Percentiles rank a stretch among this genome's conserved stretches.
These are phyloP conservation scores for Neobulgaria alba DNA, from an alignment of 2,329 filamentous ascomycete genomes.

Conservation along the genomic window DNA sequence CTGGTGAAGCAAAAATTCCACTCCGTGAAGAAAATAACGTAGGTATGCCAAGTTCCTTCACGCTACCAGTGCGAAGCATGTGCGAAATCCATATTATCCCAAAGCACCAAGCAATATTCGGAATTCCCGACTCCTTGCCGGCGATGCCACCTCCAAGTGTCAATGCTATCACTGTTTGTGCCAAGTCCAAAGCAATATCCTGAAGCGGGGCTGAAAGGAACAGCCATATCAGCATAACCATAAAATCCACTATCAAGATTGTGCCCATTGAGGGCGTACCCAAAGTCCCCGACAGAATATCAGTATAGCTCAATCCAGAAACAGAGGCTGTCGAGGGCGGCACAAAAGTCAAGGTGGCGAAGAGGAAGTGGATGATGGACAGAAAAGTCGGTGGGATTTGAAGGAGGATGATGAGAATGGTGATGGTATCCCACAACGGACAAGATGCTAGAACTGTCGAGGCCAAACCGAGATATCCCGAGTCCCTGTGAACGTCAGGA, in stretches of 20 bases:
- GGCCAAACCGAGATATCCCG: conserved; percentile 66
- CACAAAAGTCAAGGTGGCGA: conserved; percentile 87
- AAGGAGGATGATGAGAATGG: conserved; percentile 91
- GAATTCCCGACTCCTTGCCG: conserved; percentile 58
- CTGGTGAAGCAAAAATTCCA: conserved; percentile 20
- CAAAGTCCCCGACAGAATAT: conserved; percentile 82
- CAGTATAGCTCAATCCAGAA: conserved; percentile 63
- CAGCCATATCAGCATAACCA: conserved; percentile 78
- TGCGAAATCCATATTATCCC: conserved; percentile 46
- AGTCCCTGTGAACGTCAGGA: conserved; percentile 58
- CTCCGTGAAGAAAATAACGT: conserved; percentile 22
- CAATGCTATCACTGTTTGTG: conserved; percentile 87
- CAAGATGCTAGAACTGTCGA: conserved; percentile 83
- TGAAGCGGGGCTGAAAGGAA: conserved; percentile 83
- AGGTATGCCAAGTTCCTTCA: conserved; percentile 23
- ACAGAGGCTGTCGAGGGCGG: conserved; percentile 73
- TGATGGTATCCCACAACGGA: conserved; percentile 88
- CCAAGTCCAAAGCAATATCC: conserved; percentile 79
- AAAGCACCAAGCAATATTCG: conserved; percentile 64
- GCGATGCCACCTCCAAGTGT: conserved; percentile 77
- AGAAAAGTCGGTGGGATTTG: conserved; percentile 83
- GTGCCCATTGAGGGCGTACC: conserved; percentile 81
- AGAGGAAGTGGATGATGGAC: conserved; percentile 83
- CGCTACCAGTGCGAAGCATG: conserved; percentile 21
- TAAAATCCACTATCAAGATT: conserved; percentile 72